These are phyloP conservation scores for Huntiella omanensis DNA, from an alignment of 2,329 filamentous ascomycete species.

Conservation along the genomic window DNA sequence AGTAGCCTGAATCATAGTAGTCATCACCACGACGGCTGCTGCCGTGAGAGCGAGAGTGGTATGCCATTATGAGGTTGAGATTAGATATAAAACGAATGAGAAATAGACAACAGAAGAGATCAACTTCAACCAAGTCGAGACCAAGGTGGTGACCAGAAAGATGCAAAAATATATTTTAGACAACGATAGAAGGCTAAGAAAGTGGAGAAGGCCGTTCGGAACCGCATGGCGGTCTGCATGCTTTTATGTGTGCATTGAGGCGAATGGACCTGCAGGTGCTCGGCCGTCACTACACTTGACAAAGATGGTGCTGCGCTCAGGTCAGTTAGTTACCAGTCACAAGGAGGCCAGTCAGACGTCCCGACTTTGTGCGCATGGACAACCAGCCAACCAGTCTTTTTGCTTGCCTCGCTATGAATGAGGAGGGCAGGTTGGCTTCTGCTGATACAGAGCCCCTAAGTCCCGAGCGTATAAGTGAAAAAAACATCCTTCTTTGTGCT, in stretches of 20 bases:
- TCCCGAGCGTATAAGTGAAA: no score
- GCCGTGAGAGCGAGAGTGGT: constrained; percentile 6
- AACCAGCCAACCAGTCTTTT: no score
- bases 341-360: no score
- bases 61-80: constrained; percentile 4
- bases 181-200: background rate
- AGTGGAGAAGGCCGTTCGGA: background rate
- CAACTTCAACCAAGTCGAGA: background rate
- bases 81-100: background rate
- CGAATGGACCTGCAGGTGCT: background rate
- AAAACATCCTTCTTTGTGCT: no score
- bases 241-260: constrained; percentile 4
- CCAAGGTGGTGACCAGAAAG: background rate
- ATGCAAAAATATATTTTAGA: background rate
- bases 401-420: no score
- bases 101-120: background rate
- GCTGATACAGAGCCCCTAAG: no score
- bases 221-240: background rate
- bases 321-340: no score
- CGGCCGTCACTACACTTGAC: no score
- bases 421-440: no score
- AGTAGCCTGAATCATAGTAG: background rate
- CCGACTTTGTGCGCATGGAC: no score
- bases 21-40: constrained; percentile 4
- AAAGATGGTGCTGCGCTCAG: no score